Conservation (phyloP, 75 land plant species). For the Cupressus sempervirens region DNA sequence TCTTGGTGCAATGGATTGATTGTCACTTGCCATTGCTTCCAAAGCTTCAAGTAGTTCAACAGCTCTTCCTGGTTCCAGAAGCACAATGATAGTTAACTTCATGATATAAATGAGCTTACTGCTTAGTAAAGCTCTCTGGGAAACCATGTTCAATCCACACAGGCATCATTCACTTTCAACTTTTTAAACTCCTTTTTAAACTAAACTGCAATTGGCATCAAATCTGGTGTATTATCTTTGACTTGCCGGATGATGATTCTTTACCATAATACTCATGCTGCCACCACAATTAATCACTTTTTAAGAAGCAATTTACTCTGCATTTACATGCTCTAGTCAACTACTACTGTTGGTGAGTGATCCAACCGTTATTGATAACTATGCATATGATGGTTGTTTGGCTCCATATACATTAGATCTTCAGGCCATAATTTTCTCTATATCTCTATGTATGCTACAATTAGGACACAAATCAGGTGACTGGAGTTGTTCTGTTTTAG, state of each 20-base stretch:
- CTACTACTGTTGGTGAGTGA: neutral
- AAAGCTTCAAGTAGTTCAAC: conserved; percentile 92
- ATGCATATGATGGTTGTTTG: neutral
- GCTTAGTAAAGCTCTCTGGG: neutral
- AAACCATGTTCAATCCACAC: neutral
- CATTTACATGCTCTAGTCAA: neutral
- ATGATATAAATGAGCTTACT: neutral
- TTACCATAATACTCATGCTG: neutral
- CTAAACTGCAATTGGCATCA: neutral
- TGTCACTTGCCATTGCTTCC: conserved; percentile 82
- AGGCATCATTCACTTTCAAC: neutral
- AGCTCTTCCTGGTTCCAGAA: conserved; percentile 57
- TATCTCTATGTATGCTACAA: neutral
- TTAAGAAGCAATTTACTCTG: neutral
- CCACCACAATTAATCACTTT: neutral
- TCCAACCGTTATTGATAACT: neutral
- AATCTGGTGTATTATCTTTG: neutral
- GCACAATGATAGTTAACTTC: conserved; percentile 5
- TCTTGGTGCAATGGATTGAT: conserved; percentile 75
- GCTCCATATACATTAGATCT: neutral
- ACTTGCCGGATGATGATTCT: neutral
- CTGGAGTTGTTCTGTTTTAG: neutral
- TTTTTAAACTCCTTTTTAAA: neutral
- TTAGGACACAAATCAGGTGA: neutral
- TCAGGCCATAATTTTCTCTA: neutral